Evolutionary conservation across 1,284 basidiomycete species (phyloP).

Genomic region (Malassezia sp.): DNA sequence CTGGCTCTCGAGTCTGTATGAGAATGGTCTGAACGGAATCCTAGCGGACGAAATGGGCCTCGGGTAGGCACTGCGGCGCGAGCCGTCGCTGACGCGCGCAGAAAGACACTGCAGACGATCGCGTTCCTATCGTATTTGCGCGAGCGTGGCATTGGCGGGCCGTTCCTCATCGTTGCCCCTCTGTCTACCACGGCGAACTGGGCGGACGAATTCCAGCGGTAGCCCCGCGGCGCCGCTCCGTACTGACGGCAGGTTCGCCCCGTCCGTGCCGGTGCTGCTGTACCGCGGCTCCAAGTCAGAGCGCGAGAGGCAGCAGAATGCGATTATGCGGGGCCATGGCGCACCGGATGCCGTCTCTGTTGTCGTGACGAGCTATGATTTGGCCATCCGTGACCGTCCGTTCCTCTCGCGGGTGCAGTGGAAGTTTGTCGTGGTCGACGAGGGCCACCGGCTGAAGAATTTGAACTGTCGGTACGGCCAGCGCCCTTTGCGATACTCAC

Average conservation of each 20-base stretch:
- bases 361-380: constrained; percentile 83
- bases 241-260: constrained; percentile 55
- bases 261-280: constrained; percentile 64
- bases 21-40: constrained; percentile 89
- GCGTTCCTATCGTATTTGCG: constrained; percentile 81
- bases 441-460: constrained; percentile 88
- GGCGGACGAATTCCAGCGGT: constrained; percentile 73
- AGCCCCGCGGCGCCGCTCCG: constrained; percentile 50
- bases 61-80: constrained; percentile 44
- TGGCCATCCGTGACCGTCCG: constrained; percentile 56
- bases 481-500: not conserved
- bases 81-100: not conserved
- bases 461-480: constrained; percentile 59
- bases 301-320: constrained; percentile 59
- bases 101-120: constrained; percentile 79
- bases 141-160: constrained; percentile 61
- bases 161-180: constrained; percentile 81
- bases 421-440: constrained; percentile 88
- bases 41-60: constrained; percentile 85
- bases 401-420: constrained; percentile 29
- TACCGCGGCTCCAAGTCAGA: constrained; percentile 76
- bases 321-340: too few species aligned
- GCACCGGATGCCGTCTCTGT: constrained; percentile 37
- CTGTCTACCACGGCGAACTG: constrained; percentile 86
- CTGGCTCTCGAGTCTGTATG: constrained; percentile 87